Base-by-base conservation (phyloP, 495 filamentous ascomycete species). In the Hyaloscypha bicolor region DNA sequence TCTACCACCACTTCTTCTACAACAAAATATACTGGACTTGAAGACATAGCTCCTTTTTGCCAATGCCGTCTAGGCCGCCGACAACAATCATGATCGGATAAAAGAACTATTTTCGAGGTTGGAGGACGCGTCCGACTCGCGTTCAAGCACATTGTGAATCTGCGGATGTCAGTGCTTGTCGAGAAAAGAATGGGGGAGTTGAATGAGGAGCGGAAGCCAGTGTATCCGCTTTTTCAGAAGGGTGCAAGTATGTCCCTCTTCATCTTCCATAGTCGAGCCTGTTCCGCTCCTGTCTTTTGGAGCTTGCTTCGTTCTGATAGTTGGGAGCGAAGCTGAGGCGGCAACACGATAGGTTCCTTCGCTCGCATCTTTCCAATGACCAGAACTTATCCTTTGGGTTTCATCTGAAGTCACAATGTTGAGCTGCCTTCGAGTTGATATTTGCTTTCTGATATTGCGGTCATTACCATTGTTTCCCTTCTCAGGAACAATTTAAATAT, bases 201-300 rank as follows among this genome's bases (percentile, higher is more conserved):
- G 55, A 72, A 70, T 59, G 62, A 68, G 63, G 65, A 67, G 14
- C 35, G 62, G 58, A 72, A 60, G 32, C 32, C 45, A 33, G 59
- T 74, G 21, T 71, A 66, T 65, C 67, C 72, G 56, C 51, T 74
- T 1, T 74, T 74, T 58, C 53, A 72, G 32, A 74, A 72, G 25
- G 31, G 48, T 33, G 56, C 64, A 31, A 74, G 72, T 74, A 70
- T 29, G 70, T 68, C 66, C 11, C 9, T 48, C 42, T 37, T 37
- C 4, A 14, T 48, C 42, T 12, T 12, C 9, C 9, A 48, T 11
- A 48, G 42, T 48, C 16, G 42, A 48, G 11, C 42, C 42, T 6
- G 42, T 19, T 1, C 16, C 42, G 42, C 42, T 14, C 42, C 1
- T 6, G 42, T 37, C 8, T 37, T 6, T 37, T 37, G 35, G 6